Evolutionary conservation across 768 basidiomycete genomes (phyloP).

Genomic region (Phylloporus sp.): DNA sequence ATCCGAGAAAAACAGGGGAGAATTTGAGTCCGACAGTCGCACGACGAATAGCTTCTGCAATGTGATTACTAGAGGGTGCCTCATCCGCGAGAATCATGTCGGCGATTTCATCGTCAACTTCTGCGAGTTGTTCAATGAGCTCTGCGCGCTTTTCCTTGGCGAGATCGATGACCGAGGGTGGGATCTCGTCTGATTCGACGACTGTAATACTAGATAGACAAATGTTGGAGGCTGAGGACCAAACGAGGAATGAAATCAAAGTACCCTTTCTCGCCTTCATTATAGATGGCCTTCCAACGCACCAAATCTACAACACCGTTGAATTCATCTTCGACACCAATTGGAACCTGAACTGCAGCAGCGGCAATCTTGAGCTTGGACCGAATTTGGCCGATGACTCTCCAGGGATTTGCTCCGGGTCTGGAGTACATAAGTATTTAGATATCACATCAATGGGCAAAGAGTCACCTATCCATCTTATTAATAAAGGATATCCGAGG

Average conservation of each 20-base stretch:
- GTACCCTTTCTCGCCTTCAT: conserved; percentile 92
- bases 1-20: conserved; percentile 95
- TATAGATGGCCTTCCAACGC: conserved; percentile 91
- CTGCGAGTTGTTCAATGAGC: conserved; percentile 91
- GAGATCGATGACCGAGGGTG: conserved; percentile 64
- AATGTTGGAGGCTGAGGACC: neutral
- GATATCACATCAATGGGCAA: neutral
- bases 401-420: conserved; percentile 96
- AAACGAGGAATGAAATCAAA: conserved; percentile 16
- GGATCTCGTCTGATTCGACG: conserved; percentile 84
- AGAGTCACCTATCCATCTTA: conserved; percentile 88
- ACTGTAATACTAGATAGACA: conserved; percentile 57
- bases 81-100: conserved; percentile 88
- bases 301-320: conserved; percentile 92
- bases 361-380: conserved; percentile 88
- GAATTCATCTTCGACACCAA: conserved; percentile 84
- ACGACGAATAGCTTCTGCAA: conserved; percentile 83
- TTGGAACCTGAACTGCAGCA: conserved; percentile 94
- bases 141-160: conserved; percentile 84
- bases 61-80: conserved; percentile 64
- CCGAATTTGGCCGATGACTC: conserved; percentile 88
- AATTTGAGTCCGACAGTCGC: conserved; percentile 86
- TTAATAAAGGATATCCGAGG: conserved; percentile 96
- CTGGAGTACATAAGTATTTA: conserved; percentile 35
- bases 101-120: conserved; percentile 93